Evolutionary conservation across 495 filamentous ascomycete species (phyloP), one percentile per base, ranked within the genome.

Genomic region (Oidiodendron maius): DNA sequence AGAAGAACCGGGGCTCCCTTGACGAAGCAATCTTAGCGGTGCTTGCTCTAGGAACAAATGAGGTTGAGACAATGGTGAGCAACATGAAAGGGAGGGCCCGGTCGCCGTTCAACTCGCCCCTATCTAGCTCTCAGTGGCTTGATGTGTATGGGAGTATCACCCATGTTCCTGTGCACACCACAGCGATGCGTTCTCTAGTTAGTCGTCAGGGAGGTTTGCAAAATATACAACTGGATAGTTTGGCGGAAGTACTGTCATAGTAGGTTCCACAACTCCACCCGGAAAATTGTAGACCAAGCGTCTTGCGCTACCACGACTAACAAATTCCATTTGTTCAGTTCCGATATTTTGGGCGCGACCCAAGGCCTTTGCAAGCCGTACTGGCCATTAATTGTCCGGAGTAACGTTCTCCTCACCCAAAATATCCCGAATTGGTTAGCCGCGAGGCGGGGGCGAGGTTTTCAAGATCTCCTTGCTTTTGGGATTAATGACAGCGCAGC

Each of bases 61-160:
- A 48, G 10, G 17, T 48, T 20, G 46, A 48, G 15, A 48, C 35
- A 5, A 8, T 40, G n/a, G 35, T 22, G 34, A 39, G 13, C 12
- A 40, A 28, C 13, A 40, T 28, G 0, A 39, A 40, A 24, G 18
- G 17, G 12, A 36, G 15, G 23, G 23, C 39, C 4, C 18, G 16
- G 21, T 48, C 46, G 10, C 46, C 46, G 3, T 40, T 48, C 36
- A 40, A 28, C 22, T 28, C 34, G 16, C 46, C 46, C 16, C 24
- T 48, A 11, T 25, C 22, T 2, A 40, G 24, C 15, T 4, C 34
- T 4, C 46, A 48, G 25, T 48, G 46, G 46, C 46, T 48, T 18
- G 36, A 48, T 40, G 22, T 48, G 16, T 48, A 48, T 40, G 46
- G 46, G 20, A 40, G 36, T 17, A 40, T 48, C n/a, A 22, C 36